Evolutionary conservation across 2,329 filamentous ascomycete genomes (phyloP).

Genomic region (Emericellopsis cladophorae): DNA sequence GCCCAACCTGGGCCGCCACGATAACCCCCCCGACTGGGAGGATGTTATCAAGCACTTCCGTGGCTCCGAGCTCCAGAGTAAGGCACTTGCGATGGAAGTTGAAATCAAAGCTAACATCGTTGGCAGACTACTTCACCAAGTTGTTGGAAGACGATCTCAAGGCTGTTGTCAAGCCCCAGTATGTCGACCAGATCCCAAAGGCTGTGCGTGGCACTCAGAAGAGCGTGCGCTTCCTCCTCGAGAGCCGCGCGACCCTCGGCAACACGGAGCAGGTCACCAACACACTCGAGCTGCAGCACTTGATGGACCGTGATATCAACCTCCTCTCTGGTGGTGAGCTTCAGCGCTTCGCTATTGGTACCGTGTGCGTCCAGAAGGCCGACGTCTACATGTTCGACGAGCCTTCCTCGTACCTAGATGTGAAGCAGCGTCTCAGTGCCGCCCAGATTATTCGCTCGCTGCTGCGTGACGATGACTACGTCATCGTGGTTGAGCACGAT

Average conservation of each 20-base stretch:
- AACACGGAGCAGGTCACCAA: slow-evolving; percentile 77
- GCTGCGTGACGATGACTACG: slow-evolving; percentile 79
- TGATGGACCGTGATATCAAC: slow-evolving; percentile 82
- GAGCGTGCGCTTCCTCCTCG: slow-evolving; percentile 66
- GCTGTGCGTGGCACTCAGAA: slow-evolving; percentile 76
- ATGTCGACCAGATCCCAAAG: slow-evolving; percentile 95
- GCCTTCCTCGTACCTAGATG: slow-evolving; percentile 96
- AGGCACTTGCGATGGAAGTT: slow-evolving; percentile 15
- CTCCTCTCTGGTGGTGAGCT: slow-evolving; percentile 93
- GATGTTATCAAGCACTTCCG: slow-evolving; percentile 98
- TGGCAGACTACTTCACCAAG: slow-evolving; percentile 87
- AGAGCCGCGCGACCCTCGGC: slow-evolving; percentile 61
- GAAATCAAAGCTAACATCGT: not conserved
- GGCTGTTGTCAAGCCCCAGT: slow-evolving; percentile 97
- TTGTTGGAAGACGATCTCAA: slow-evolving; percentile 93
- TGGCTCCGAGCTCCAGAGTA: slow-evolving; percentile 93
- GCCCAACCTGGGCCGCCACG: slow-evolving; percentile 88
- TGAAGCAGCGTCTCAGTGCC: slow-evolving; percentile 93
- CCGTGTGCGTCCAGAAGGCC: slow-evolving; percentile 88
- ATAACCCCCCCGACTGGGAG: slow-evolving; percentile 98
- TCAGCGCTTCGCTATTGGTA: slow-evolving; percentile 93
- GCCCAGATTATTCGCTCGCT: slow-evolving; percentile 87
- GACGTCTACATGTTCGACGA: slow-evolving; percentile 99
- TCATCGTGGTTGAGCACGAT: slow-evolving; percentile 99
- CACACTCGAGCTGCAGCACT: slow-evolving; percentile 74